These are phyloP conservation scores for Mrakia blollopis DNA, from an alignment of 768 basidiomycete species.

Conservation along the genomic window DNA sequence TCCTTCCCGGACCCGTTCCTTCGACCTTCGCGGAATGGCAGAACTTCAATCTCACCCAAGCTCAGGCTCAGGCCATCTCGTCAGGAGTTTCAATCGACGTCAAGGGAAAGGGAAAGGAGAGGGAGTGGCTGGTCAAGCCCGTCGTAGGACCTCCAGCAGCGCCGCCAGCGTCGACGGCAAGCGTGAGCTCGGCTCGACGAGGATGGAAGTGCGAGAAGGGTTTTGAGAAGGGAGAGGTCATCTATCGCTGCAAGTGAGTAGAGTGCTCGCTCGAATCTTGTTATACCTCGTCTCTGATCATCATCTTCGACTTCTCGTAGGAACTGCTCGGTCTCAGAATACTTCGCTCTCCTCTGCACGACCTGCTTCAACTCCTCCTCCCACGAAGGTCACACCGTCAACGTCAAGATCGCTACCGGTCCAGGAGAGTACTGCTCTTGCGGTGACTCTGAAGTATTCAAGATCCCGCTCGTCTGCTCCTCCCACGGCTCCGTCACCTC, in stretches of 20 bases:
- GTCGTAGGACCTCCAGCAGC: not conserved
- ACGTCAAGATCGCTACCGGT: slow-evolving; percentile 87
- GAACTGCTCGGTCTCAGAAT: slow-evolving; percentile 84
- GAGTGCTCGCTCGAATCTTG: not conserved
- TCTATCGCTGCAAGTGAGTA: slow-evolving; percentile 88
- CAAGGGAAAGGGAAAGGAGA: slow-evolving; percentile 26
- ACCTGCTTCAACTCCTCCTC: slow-evolving; percentile 84
- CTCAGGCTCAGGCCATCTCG: not conserved
- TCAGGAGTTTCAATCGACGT: not conserved
- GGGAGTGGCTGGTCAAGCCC: slow-evolving; percentile 1
- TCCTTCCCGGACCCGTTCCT: not conserved
- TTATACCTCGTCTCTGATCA: not conserved
- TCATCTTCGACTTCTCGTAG: slow-evolving; percentile 46
- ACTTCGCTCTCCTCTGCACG: slow-evolving; percentile 77
- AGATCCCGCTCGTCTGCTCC: slow-evolving; percentile 60
- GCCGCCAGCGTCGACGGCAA: not conserved
- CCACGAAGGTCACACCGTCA: slow-evolving; percentile 77
- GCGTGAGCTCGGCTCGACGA: not conserved
- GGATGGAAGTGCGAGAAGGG: slow-evolving; percentile 61
- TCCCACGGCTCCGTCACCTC: slow-evolving; percentile 58
- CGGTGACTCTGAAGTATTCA: slow-evolving; percentile 86
- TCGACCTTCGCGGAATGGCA: not conserved
- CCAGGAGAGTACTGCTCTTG: slow-evolving; percentile 82
- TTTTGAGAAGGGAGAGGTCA: slow-evolving; percentile 84
- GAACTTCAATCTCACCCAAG: slow-evolving; percentile 10